Base-by-base conservation (phyloP, 148 eudicot species). In the Simmondsia chinensis region DNA sequence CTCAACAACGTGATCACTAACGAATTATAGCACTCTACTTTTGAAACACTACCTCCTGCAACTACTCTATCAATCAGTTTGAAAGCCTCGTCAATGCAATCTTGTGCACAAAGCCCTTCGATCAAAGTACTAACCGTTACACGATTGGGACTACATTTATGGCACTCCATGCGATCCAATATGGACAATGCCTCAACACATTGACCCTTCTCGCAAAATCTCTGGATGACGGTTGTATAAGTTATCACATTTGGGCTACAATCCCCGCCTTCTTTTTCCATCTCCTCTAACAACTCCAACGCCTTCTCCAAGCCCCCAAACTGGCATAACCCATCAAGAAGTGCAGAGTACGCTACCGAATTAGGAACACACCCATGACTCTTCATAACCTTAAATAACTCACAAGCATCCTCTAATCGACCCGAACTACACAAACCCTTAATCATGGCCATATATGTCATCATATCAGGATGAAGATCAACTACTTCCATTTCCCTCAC, bases 271-370 rank as follows among this genome's bases (percentile, higher is more conserved):
- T 75, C 72, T 26, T 70, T 80, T 71, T 84, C 95, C 97, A 89
- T 81, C 37, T 68, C 74, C 12, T 17, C 49, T 33, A 84, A 74
- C 57, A 89, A 52, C 61, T 73, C 82, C 61, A 89, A 31, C 1
- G 80, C 93, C 63, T 28, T 73, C 20, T 71, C 80, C 4, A 53
- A 50, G 44, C 64, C 68, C 57, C 93, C 87, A 53, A 57, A 60
- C 49, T 52, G 65, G 63, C 84, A 75, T 49, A 81, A 23, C 28
- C 95, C 91, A 71, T 84, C 84, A 56, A 89, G 74, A 23, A 84
- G 71, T 0, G 77, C 39, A 0, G 97, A 77, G 49, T 71, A 89
- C 1, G 58, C 60, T 15, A 80, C 95, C 18, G 63, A 47, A 69
- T 74, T 89, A 4, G 79, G 74, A 37, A 23, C 32, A 60, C 87